phyloP scores from a whole-genome alignment of 148 eudicot genomes.

The Camellia lanceoleosa region DNA sequence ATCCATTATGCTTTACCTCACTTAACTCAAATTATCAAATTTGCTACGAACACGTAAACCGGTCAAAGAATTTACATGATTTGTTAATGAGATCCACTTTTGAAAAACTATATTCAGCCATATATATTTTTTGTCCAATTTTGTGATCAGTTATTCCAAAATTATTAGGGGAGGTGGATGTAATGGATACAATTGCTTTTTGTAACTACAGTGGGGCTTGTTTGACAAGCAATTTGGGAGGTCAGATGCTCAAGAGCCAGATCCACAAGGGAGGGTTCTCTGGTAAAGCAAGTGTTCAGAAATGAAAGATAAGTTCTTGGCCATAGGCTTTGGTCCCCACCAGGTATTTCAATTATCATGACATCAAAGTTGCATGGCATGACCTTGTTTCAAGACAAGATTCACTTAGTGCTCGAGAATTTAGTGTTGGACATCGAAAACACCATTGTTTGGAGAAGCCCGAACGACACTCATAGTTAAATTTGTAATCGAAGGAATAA shows the following conservation, averaged over 20 bases:
- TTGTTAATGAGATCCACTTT: too few relatives aligned
- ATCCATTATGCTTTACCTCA: slow-evolving; percentile 1
- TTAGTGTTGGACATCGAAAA: background rate
- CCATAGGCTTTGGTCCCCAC: slow-evolving; percentile 86
- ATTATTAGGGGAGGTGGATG: background rate
- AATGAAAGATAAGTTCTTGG: slow-evolving; percentile 82
- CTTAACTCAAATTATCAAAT: background rate
- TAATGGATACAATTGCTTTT: slow-evolving; percentile 5
- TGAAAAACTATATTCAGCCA: too few relatives aligned
- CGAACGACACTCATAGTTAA: background rate
- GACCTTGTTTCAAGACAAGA: background rate
- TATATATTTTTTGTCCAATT: too few relatives aligned
- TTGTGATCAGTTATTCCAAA: background rate
- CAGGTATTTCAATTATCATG: slow-evolving; percentile 48
- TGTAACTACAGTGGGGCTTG: slow-evolving; percentile 71
- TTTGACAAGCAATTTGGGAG: slow-evolving; percentile 87
- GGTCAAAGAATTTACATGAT: too few relatives aligned
- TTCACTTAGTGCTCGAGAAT: background rate
- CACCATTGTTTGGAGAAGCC: background rate
- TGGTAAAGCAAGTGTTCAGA: slow-evolving; percentile 73
- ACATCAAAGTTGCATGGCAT: background rate
- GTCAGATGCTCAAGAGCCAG: slow-evolving; percentile 81
- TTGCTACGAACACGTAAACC: too few relatives aligned
- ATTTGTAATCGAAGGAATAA: background rate
- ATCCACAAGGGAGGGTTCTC: slow-evolving; percentile 95